Conservation (phyloP, 2,329 filamentous ascomycete genomes). For the Aspergillus arachidicola region DNA sequence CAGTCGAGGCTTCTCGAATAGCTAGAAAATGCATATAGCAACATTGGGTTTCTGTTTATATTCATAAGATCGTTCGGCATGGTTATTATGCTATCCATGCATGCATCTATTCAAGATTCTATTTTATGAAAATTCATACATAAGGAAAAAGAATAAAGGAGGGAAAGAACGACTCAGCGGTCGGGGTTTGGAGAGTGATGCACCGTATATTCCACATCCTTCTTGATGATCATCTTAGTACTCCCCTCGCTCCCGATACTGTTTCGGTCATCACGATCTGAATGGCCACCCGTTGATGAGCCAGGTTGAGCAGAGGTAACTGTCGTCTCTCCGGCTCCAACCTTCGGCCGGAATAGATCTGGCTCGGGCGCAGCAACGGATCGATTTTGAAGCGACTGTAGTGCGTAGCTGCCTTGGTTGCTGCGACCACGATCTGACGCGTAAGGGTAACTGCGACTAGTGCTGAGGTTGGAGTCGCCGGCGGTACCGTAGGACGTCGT, state of each 20-base stretch:
- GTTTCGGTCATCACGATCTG: conserved; percentile 10
- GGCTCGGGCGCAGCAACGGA: not conserved
- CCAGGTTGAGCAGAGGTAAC: not conserved
- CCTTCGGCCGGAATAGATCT: not conserved
- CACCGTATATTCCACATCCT: conserved; percentile 13
- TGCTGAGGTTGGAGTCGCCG: conserved; percentile 15
- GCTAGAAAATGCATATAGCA: not conserved
- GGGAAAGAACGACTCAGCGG: not conserved
- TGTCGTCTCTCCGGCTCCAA: not conserved
- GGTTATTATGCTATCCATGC: not conserved
- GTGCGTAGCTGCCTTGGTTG: not conserved
- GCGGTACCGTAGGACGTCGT: conserved; percentile 21
- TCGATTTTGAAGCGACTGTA: not conserved
- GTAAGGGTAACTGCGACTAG: conserved; percentile 3
- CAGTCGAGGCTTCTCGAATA: not conserved
- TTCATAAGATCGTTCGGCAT: not conserved
- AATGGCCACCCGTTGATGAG: not conserved
- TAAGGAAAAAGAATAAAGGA: not conserved
- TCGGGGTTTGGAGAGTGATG: not conserved
- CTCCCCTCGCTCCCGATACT: conserved; percentile 12
- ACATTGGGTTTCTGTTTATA: not conserved
- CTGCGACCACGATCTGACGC: conserved; percentile 1
- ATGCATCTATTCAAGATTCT: not conserved
- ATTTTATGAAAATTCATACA: not conserved
- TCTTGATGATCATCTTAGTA: conserved; percentile 16